These are phyloP conservation scores for Leishmania tarentolae DNA, from an alignment of 208 protist species.

Conservation along the genomic window DNA sequence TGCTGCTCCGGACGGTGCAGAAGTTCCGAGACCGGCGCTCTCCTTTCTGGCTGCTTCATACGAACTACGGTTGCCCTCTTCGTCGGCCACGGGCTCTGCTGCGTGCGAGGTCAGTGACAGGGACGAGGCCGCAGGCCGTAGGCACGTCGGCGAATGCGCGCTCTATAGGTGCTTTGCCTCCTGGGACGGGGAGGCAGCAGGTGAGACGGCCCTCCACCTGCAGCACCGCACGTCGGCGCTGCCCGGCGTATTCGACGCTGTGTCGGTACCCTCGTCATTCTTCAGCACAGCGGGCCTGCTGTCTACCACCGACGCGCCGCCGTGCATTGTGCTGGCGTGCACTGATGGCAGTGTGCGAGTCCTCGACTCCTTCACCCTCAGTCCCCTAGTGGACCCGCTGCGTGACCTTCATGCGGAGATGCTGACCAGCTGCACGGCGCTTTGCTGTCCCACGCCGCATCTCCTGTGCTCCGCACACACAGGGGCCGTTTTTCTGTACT, in stretches of 20 bases:
- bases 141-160: slow-evolving; percentile 32
- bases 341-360: slow-evolving; percentile 76
- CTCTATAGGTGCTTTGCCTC: not conserved
- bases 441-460: slow-evolving; percentile 24
- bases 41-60: slow-evolving; percentile 7
- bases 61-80: not conserved
- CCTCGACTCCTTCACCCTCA: slow-evolving; percentile 31
- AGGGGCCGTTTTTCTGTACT: slow-evolving; percentile 59
- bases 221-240: slow-evolving; percentile 16
- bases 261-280: slow-evolving; percentile 17
- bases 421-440: slow-evolving; percentile 75
- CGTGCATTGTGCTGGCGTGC: slow-evolving; percentile 46
- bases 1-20: not conserved
- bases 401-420: slow-evolving; percentile 58
- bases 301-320: not conserved
- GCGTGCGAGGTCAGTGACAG: not conserved
- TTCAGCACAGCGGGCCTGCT: not conserved
- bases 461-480: slow-evolving; percentile 78
- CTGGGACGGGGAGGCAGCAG: not conserved
- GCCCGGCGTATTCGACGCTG: slow-evolving; percentile 77
- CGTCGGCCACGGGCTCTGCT: not conserved
- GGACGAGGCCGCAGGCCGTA: not conserved
- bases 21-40: not conserved
- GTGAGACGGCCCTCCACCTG: not conserved
- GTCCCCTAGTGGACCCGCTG: slow-evolving; percentile 24